Base-by-base conservation (phyloP, 805 yeast genomes). In the Brettanomyces naardenensis region DNA sequence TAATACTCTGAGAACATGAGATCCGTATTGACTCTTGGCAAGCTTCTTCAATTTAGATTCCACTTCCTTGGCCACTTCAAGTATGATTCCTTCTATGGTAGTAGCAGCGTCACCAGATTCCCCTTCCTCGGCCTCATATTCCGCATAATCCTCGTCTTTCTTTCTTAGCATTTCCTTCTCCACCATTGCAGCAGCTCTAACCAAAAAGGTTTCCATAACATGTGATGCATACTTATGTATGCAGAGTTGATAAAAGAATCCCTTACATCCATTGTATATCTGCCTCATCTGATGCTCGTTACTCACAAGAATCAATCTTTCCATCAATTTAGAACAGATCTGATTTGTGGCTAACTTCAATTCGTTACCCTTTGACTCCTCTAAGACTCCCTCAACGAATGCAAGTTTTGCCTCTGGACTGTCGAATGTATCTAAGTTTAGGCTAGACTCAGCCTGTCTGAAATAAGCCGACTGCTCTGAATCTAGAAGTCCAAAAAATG, bases 221-320 rank as follows among this genome's bases (percentile, higher is more conserved):
- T 92, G 98, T 1, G 97, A 89, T 1, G 96, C 78, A 54, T 87
- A 90, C 56, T 89, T 88, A 52, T 92, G 97, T 48, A 78, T 78
- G 3, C 92, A 73, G 46, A 89, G 66, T 17, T 80, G 75, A n/a
- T 71, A 75, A 48, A 85, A 81, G 46, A 82, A 82, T n/a, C 83
- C 86, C 30, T 67, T 67, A 52, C 88, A 83, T 1, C 79, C 74
- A 42, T 68, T 70, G 58, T 80, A 83, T 1, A 89, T 54, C 23
- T 66, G 64, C 48, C 78, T 78, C 42, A 87, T 59, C 56, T 87
- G 94, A 10, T 60, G 64, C 43, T 77, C 80, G 20, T 71, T 67
- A 13, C 89, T 80, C 15, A 66, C 62, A 30, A 84, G 60, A n/a
- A 90, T 72, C 43, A 90, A 64, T 53, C 98, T 69, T 60, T 90